Evolutionary conservation across 306 rosid species (phyloP).

Genomic region (Potentilla sterilis): DNA sequence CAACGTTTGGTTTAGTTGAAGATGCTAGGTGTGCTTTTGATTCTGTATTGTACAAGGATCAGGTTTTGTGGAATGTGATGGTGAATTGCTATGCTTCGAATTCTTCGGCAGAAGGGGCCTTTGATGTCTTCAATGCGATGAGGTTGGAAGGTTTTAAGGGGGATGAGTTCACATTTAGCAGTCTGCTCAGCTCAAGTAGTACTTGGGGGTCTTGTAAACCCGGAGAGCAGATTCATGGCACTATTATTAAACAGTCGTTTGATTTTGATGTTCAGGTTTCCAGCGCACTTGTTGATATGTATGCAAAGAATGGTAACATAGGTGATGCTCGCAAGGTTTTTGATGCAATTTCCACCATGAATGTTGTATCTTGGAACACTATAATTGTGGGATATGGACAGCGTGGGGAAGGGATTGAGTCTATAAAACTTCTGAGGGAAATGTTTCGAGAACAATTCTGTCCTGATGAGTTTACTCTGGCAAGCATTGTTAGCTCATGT

Average conservation of each 20-base stretch:
- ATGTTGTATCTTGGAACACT: conserved; percentile 69
- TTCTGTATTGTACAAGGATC: conserved; percentile 39
- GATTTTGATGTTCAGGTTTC: conserved; percentile 67
- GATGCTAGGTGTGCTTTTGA: conserved; percentile 55
- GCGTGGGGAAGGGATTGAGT: conserved; percentile 48
- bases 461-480: conserved; percentile 65
- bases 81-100: conserved; percentile 54
- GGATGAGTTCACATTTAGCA: conserved; percentile 69
- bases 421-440: conserved; percentile 48
- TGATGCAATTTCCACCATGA: conserved; percentile 39
- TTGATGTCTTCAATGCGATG: conserved; percentile 47
- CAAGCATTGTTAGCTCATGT: conserved; percentile 64
- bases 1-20: conserved; percentile 52
- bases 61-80: conserved; percentile 84
- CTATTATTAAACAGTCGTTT: conserved; percentile 42
- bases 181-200: conserved; percentile 46
- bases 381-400: conserved; percentile 64
- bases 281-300: conserved; percentile 59
- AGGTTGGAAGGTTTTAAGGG: conserved; percentile 39
- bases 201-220: conserved; percentile 31
- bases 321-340: conserved; percentile 46
- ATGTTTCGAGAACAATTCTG: conserved; percentile 45
- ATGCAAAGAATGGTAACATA: conserved; percentile 45
- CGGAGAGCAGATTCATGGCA: conserved; percentile 56
- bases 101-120: conserved; percentile 41